Conservation (phyloP, 2,329 filamentous ascomycete genomes). For the Herpotrichia juniperi region DNA sequence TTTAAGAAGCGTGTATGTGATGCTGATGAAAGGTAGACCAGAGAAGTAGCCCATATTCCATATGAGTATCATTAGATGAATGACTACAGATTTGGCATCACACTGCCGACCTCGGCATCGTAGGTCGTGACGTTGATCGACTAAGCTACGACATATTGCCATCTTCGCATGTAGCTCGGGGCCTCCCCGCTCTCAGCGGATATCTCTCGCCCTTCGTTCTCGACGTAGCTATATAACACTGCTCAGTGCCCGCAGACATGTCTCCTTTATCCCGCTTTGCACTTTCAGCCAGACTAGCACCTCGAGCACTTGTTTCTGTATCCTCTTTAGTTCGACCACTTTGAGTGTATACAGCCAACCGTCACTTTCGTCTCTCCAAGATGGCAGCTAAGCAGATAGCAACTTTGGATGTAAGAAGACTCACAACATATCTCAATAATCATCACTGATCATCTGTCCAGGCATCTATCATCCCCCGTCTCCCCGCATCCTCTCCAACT, state of each 20-base stretch:
- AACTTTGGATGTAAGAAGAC: constrained; percentile 41
- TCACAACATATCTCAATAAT: neutral
- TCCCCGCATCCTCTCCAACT: constrained; percentile 72
- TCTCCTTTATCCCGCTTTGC: constrained; percentile 31
- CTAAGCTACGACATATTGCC: constrained; percentile 19
- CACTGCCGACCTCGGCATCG: neutral
- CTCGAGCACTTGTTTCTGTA: constrained; percentile 37
- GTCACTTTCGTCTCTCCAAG: constrained; percentile 34
- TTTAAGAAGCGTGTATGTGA: neutral
- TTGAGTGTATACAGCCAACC: constrained; percentile 26
- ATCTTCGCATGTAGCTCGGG: constrained; percentile 24
- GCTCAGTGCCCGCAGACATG: constrained; percentile 22
- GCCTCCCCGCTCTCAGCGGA: constrained; percentile 15
- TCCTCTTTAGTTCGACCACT: constrained; percentile 26
- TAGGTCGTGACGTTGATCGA: constrained; percentile 16
- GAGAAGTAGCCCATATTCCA: neutral
- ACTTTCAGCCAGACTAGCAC: constrained; percentile 35
- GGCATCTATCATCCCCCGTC: constrained; percentile 69
- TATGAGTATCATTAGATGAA: neutral
- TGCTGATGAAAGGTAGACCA: neutral
- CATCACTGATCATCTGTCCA: constrained; percentile 40
- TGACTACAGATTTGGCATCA: neutral
- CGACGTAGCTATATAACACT: constrained; percentile 21
- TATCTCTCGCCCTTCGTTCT: constrained; percentile 13
- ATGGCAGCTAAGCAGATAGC: constrained; percentile 48